Percentiles rank a stretch among this genome's conserved stretches.
Evolutionary conservation across 306 rosid species (phyloP).

Genomic region (Neltuma alba): DNA sequence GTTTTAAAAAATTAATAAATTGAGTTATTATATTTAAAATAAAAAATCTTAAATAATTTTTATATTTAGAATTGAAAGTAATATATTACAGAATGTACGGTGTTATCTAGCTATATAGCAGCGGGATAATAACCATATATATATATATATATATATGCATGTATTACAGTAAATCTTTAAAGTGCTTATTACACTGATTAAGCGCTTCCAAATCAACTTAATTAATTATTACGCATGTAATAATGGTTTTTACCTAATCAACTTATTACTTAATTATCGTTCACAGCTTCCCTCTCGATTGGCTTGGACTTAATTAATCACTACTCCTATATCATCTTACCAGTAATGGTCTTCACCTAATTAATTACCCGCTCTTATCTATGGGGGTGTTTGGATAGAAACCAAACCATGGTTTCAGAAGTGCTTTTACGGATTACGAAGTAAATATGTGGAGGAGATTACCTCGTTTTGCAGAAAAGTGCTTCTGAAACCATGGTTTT

Average conservation of each 20-base stretch:
- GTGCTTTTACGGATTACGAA: no score
- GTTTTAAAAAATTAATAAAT: no score
- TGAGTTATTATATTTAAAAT: no score
- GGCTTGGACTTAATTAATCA: neutral
- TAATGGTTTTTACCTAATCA: neutral
- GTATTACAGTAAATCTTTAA: neutral
- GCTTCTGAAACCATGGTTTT: no score
- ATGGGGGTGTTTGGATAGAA: no score
- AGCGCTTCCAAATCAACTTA: neutral
- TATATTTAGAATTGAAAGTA: no score
- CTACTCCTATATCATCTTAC: neutral
- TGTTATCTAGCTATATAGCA: neutral
- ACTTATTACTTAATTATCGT: neutral
- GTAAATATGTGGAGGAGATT: no score
- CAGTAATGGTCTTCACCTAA: neutral
- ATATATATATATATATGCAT: no score
- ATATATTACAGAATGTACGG: neutral
- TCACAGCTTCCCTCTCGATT: neutral
- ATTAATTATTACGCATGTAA: neutral
- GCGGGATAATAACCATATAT: neutral
- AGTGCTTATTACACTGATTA: neutral
- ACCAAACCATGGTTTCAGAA: no score
- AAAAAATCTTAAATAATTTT: no score
- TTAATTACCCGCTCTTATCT: neutral
- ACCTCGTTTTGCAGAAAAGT: no score